phyloP scores from a whole-genome alignment of 805 yeast species.

The Wickerhamomyces canadensis region DNA sequence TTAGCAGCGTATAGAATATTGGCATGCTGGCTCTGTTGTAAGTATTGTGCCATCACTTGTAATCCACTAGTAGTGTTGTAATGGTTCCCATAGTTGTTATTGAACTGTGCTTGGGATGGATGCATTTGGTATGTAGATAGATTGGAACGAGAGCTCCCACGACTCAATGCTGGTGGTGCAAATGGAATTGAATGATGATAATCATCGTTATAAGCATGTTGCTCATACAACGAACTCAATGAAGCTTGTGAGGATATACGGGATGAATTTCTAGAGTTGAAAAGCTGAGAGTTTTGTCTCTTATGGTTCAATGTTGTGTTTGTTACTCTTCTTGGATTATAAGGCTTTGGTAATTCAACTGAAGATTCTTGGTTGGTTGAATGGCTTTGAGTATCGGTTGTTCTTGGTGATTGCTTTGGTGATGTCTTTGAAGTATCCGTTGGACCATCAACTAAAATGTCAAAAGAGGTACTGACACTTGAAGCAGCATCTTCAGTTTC shows the following conservation, averaged over 20 bases:
- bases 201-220: conserved; percentile 8
- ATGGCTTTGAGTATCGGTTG: too few species aligned
- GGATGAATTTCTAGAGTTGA: not conserved
- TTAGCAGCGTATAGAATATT: conserved; percentile 46
- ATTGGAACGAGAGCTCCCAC: conserved; percentile 3
- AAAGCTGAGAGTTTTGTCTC: not conserved
- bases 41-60: conserved; percentile 72
- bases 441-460: too few species aligned
- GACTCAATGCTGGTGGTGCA: conserved; percentile 8
- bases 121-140: conserved; percentile 10
- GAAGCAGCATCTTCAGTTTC: conserved; percentile 2
- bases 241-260: conserved; percentile 1
- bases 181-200: conserved; percentile 9
- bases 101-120: too few species aligned
- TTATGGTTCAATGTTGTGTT: conserved; percentile 3
- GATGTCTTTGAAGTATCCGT: not conserved
- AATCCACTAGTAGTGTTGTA: conserved; percentile 43
- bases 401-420: not conserved
- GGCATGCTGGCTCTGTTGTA: conserved; percentile 68
- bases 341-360: not conserved
- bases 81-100: not conserved
- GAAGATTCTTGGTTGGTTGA: too few species aligned
- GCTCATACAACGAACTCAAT: conserved; percentile 12
- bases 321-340: not conserved
- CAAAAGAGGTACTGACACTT: too few species aligned